Evolutionary conservation across 345 rosid species (phyloP), one percentile per base, ranked within the genome.

Genomic region (Leavenworthia alabamica): DNA sequence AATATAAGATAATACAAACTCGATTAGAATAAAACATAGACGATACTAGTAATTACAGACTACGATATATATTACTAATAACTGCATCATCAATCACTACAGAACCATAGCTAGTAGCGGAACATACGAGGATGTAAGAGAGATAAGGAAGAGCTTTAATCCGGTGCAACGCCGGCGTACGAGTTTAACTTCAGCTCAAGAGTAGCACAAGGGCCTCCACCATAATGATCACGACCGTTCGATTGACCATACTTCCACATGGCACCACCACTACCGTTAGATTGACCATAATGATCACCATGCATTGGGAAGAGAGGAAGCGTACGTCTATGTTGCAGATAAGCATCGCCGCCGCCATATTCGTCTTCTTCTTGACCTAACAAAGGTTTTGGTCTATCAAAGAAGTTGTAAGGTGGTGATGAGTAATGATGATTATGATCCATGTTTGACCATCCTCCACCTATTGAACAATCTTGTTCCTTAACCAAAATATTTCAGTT

Each of bases 281-380:
- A 73, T 77, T 71, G 47, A 57, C 78, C 85, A 46, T 37, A 37
- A 37, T 37, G 41, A 37, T 89, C 86, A 9, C 78, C 81, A 42
- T 77, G 91, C 80, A 86, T 83, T 47, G 99, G 99, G 61, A 93
- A 93, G 23, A 93, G 81, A 52, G 92, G 91, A 15, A 93, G 92
- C 3, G 97, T 93, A 60, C 84, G 89, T 29, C 85, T 77, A 67
- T 81, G 79, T 45, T 72, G 74, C 51, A 56, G 53, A 65, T 48
- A 55, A 70, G 51, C 56, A 17, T 48, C 76, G 5, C 56, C 75
- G n/a, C n/a, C n/a, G 10, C 76, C 75, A 17, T 72, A 61, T 37
- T 68, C 72, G 3, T 75, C 79, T 3, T 59, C 77, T 14, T 75
- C 75, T 7, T 76, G 75, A 26, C 72, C 80, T 35, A 27, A 55